Conservation (phyloP, 2,329 filamentous ascomycete genomes). For the Colletotrichum paranaense region DNA sequence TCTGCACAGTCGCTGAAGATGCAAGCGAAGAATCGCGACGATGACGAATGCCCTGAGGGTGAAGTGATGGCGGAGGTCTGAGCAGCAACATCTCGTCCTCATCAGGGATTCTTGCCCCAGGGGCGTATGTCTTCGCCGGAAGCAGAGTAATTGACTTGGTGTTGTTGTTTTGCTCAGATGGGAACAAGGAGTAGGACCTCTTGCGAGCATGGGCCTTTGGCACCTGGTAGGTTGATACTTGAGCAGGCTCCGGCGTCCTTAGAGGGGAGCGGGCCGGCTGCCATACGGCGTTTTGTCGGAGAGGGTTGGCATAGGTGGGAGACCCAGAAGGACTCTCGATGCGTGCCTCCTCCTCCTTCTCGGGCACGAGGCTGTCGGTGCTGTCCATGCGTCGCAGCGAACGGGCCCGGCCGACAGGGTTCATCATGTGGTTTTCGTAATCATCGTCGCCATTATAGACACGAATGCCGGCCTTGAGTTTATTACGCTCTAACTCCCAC, state of each 20-base stretch:
- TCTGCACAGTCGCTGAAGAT: conserved; percentile 77
- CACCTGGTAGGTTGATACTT: conserved; percentile 33
- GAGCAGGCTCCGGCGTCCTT: conserved; percentile 28
- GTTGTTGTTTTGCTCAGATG: conserved; percentile 41
- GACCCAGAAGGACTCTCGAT: conserved; percentile 40
- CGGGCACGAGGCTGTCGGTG: conserved; percentile 46
- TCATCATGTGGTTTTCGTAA: conserved; percentile 48
- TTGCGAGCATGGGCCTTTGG: conserved; percentile 47
- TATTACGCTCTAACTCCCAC: conserved; percentile 58
- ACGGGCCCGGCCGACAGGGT: conserved; percentile 45
- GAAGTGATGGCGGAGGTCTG: conserved; percentile 33
- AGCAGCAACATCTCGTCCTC: conserved; percentile 25
- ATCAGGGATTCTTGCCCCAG: conserved; percentile 7
- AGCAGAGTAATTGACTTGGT: conserved; percentile 52
- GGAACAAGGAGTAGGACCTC: conserved; percentile 54
- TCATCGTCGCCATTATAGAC: conserved; percentile 48
- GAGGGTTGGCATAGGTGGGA: conserved; percentile 39
- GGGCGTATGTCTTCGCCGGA: conserved; percentile 60
- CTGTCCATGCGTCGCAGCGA: conserved; percentile 47
- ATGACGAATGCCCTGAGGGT: conserved; percentile 53
- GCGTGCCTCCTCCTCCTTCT: conserved; percentile 47
- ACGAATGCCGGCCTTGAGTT: conserved; percentile 56
- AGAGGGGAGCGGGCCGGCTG: conserved; percentile 14
- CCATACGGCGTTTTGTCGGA: conserved; percentile 48
- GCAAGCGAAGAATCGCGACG: conserved; percentile 70